Percentiles rank a stretch among this genome's conserved stretches.
phyloP scores from a whole-genome alignment of 2,329 filamentous ascomycete genomes.

The Fusarium concolor region DNA sequence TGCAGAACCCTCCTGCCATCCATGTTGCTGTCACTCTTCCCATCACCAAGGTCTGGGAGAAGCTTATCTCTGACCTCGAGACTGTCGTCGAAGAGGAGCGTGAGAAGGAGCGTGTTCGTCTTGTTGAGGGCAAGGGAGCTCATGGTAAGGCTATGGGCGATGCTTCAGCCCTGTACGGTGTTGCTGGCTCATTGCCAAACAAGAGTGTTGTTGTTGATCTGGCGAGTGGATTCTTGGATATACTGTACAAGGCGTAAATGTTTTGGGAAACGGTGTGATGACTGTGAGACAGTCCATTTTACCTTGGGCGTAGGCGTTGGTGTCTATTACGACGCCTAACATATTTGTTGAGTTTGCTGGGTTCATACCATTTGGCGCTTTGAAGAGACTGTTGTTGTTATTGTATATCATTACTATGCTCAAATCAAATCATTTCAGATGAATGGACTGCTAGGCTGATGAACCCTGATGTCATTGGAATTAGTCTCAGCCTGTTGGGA shows the following conservation, averaged over 20 bases:
- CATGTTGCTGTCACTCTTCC: slow-evolving; percentile 95
- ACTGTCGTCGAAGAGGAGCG: slow-evolving; percentile 76
- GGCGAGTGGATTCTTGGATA: slow-evolving; percentile 90
- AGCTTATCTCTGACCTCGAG: slow-evolving; percentile 79
- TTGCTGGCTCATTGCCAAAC: slow-evolving; percentile 93
- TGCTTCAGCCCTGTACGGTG: slow-evolving; percentile 90
- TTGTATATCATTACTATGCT: not conserved
- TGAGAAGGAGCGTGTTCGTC: slow-evolving; percentile 80
- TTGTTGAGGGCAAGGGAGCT: slow-evolving; percentile 74
- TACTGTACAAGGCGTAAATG: slow-evolving; percentile 84
- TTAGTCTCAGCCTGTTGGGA: not conserved
- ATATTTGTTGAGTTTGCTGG: slow-evolving; percentile 7
- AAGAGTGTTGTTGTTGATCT: slow-evolving; percentile 94
- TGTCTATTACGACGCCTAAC: slow-evolving; percentile 12
- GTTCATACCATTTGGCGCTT: not conserved
- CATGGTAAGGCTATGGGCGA: slow-evolving; percentile 79
- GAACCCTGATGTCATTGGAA: not conserved
- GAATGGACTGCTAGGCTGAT: not conserved
- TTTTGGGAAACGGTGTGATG: slow-evolving; percentile 1
- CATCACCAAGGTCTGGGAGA: slow-evolving; percentile 83
- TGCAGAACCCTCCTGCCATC: slow-evolving; percentile 91
- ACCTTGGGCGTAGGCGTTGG: slow-evolving; percentile 26
- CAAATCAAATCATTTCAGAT: slow-evolving; percentile 3
- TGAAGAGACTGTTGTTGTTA: not conserved
- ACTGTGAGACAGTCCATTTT: slow-evolving; percentile 11